Base-by-base conservation (phyloP, 2,329 filamentous ascomycete species). In the Fusarium oligoseptatum region DNA sequence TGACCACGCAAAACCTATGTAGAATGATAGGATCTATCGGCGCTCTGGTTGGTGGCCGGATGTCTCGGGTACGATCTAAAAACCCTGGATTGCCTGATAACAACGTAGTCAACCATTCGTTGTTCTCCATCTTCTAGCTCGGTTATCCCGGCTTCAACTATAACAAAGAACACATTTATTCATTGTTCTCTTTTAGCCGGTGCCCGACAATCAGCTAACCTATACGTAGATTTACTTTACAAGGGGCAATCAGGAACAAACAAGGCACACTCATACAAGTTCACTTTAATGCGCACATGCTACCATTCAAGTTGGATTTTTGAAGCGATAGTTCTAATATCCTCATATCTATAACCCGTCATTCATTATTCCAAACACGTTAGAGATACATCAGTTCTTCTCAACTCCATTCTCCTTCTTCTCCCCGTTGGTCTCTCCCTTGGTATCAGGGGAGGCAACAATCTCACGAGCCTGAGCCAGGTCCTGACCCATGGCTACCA, bases 401-500 rank as follows among this genome's bases (percentile, higher is more conserved):
- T 52, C 48, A 52, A 32, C 48, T 20, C 39, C 43, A 37, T 62
- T 50, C 39, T 32, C 62, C 37, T 60, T 66, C 64, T 65, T 60
- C 63, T 48, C 62, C 9, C 64, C 41, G 12, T 45, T 45, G 12
- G 41, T 48, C 22, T 48, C 41, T 45, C 41, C 64, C 6, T 57
- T 63, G 0, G 20, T 32, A 48, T 56, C 48, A 11, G 65, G 48
- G 22, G 37, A 11, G 15, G 66, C 72, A 34, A 72, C 62, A 43
- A 73, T 34, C 32, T 70, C 68, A 22, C 67, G 36, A 10, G 70
- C 68, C 34, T 66, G 34, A 29, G 69, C 55, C 56, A 81, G 60
- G 27, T 77, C 72, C 60, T 74, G 60, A 1, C 64, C 72, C 74
- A 81, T 67, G 34, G 57, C 64, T 9, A 55, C 41, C 39, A 81